phyloP scores from a whole-genome alignment of 306 rosid genomes.

The Ziziphus jujuba region DNA sequence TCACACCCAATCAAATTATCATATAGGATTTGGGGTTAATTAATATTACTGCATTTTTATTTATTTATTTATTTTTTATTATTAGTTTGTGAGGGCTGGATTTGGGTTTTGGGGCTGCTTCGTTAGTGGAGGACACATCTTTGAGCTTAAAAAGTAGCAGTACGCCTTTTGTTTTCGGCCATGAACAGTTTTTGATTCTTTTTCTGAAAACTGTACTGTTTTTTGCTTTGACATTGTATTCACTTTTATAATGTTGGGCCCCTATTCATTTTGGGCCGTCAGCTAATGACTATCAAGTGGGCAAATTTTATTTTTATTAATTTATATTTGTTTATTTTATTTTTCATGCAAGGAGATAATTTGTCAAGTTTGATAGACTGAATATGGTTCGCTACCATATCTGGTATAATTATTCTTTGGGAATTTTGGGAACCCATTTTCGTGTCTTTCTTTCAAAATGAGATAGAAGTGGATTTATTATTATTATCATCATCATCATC shows the following conservation, averaged over 20 bases:
- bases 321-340: no score
- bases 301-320: no score
- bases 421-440: no score
- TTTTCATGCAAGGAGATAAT: no score
- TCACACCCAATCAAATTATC: slow-evolving; percentile 5
- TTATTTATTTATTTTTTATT: background rate
- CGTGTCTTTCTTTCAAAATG: no score
- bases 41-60: background rate
- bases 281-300: background rate
- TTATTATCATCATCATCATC: no score
- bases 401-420: no score
- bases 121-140: slow-evolving; percentile 6
- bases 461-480: no score
- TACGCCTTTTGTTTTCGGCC: background rate
- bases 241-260: background rate
- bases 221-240: background rate
- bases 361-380: no score
- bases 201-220: background rate
- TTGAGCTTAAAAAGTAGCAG: background rate
- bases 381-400: no score
- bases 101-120: background rate
- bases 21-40: no score
- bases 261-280: background rate
- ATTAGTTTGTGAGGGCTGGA: background rate
- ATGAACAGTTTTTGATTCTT: background rate